Conservation (phyloP, 2,329 filamentous ascomycete genomes). For the Cryoendolithus antarcticus region DNA sequence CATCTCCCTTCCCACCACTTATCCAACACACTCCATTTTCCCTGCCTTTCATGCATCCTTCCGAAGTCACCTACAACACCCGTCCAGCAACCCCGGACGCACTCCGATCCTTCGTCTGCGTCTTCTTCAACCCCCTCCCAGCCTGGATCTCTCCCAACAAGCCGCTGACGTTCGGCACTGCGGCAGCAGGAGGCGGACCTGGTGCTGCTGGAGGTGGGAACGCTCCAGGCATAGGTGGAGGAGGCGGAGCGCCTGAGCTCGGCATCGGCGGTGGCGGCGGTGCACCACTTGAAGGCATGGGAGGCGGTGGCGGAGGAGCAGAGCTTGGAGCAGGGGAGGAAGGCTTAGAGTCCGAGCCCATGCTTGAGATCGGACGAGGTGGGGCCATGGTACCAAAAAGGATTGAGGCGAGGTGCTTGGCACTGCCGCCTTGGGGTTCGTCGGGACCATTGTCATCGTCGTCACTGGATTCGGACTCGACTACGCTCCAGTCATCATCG, state of each 20-base stretch:
- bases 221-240: conserved; percentile 37
- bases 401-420: conserved; percentile 85
- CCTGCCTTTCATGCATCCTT: not conserved
- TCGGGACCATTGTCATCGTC: conserved; percentile 61
- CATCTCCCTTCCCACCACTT: no score
- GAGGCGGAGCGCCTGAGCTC: conserved; percentile 28
- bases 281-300: conserved; percentile 26
- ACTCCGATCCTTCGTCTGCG: conserved; percentile 80
- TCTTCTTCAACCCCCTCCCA: conserved; percentile 72
- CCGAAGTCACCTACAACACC: conserved; percentile 38
- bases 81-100: conserved; percentile 57
- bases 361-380: conserved; percentile 72
- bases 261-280: conserved; percentile 25
- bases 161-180: conserved; percentile 34
- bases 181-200: conserved; percentile 29
- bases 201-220: conserved; percentile 31
- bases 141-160: conserved; percentile 74
- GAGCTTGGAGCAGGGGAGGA: conserved; percentile 24
- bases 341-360: conserved; percentile 46
- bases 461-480: conserved; percentile 58
- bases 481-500: conserved; percentile 71
- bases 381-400: conserved; percentile 96
- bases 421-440: conserved; percentile 67
- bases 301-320: conserved; percentile 32
- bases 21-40: no score